These are phyloP conservation scores for Trichoderma lentiforme DNA, from an alignment of 2,329 filamentous ascomycete species.

Conservation along the genomic window DNA sequence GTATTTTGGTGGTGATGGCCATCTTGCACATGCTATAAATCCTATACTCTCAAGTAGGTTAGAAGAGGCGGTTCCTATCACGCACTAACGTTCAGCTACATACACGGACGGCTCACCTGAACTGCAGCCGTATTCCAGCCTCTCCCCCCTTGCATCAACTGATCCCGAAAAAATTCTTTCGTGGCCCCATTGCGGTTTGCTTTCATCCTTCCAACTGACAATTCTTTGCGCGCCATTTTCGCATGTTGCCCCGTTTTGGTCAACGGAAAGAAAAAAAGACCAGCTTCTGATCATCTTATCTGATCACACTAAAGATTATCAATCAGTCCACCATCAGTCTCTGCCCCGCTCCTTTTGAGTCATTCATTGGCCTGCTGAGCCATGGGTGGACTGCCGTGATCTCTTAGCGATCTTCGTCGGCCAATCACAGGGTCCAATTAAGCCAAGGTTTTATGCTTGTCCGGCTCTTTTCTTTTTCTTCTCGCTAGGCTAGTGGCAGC, in stretches of 20 bases:
- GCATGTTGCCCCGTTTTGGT: background rate
- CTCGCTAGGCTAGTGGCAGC: background rate
- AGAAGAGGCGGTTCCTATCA: no score
- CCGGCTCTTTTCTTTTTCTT: background rate
- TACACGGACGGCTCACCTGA: background rate
- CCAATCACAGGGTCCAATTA: background rate
- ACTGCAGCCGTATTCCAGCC: background rate
- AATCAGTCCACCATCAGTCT: conserved; percentile 13
- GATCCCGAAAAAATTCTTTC: background rate
- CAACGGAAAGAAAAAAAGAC: background rate
- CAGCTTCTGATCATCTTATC: conserved; percentile 11
- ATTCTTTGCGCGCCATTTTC: conserved; percentile 12
- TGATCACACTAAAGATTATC: conserved; percentile 12
- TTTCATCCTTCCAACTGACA: background rate
- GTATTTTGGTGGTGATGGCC: background rate
- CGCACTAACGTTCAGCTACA: background rate
- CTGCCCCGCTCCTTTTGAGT: background rate
- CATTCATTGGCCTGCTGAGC: background rate
- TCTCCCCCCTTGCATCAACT: background rate
- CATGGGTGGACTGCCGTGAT: background rate
- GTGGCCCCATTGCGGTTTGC: background rate
- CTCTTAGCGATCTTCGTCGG: background rate
- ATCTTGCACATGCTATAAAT: no score
- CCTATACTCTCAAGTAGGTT: no score
- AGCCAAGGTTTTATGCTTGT: conserved; percentile 7